These are phyloP conservation scores for Solanum appendiculatum DNA, from an alignment of 257 asterid species.

Conservation along the genomic window DNA sequence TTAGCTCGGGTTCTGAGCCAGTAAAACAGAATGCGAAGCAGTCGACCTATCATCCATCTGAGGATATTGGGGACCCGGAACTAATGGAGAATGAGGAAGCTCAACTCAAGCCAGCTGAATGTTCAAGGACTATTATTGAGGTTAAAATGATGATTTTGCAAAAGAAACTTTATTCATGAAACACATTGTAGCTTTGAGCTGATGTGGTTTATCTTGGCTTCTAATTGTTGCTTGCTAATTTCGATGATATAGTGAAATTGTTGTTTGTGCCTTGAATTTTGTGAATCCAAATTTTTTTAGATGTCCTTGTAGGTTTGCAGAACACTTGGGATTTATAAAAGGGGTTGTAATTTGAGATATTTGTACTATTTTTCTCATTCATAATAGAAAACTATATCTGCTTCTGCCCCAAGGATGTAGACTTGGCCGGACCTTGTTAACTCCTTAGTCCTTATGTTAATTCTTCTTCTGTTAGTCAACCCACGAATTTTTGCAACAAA, in stretches of 20 bases:
- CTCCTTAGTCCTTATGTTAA: background rate
- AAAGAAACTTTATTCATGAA: background rate
- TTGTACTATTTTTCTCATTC: background rate
- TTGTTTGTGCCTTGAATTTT: background rate
- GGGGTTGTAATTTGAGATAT: background rate
- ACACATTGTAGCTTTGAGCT: background rate
- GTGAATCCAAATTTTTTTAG: background rate
- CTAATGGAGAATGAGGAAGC: conserved; percentile 48
- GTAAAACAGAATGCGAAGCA: conserved; percentile 73
- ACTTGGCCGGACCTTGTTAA: background rate
- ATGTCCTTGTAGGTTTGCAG: background rate
- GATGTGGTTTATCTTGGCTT: background rate
- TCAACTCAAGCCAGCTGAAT: conserved; percentile 72
- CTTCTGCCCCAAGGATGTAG: background rate
- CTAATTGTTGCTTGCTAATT: background rate
- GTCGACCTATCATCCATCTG: conserved; percentile 90
- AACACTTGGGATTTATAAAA: background rate
- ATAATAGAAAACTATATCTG: background rate
- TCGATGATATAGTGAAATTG: background rate
- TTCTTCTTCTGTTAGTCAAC: background rate
- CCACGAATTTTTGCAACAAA: background rate
- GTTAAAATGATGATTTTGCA: conserved; percentile 11
- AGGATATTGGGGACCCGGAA: conserved; percentile 66
- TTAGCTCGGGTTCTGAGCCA: conserved; percentile 46
- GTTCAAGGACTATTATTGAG: conserved; percentile 80